phyloP scores from a whole-genome alignment of 148 eudicot genomes.

The Talinum fruticosum region DNA sequence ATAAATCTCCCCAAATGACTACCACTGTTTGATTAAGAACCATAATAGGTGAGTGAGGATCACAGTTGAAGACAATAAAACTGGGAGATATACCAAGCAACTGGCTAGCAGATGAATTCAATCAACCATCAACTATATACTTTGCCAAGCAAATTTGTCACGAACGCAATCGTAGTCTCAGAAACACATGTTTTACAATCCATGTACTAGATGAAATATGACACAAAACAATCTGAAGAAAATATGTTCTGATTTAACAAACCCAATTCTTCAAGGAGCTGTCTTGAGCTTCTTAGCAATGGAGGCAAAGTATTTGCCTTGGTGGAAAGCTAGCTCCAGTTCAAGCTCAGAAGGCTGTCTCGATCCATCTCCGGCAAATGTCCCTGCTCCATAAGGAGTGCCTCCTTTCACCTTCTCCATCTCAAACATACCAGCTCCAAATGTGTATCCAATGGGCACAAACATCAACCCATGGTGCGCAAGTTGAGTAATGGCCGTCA shows the following conservation, averaged over 20 bases:
- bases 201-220: background rate
- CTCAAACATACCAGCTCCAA: background rate
- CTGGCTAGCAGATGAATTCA: no score
- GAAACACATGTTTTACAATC: background rate
- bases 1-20: no score
- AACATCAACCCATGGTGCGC: background rate
- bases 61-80: no score
- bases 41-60: no score
- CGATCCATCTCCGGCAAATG: background rate
- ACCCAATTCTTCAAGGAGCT: background rate
- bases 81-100: no score
- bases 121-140: background rate
- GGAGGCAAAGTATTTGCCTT: constrained; percentile 10
- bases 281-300: constrained; percentile 5
- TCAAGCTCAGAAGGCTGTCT: constrained; percentile 13
- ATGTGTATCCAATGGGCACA: background rate
- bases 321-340: constrained; percentile 7
- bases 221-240: background rate
- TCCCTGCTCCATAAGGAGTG: background rate
- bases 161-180: background rate
- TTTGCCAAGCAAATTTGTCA: background rate
- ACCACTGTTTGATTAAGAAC: no score
- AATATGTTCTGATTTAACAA: background rate
- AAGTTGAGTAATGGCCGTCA: background rate
- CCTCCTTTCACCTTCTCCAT: background rate